Conservation (phyloP, 257 asterid genomes). For the Solanum infundibuliforme region DNA sequence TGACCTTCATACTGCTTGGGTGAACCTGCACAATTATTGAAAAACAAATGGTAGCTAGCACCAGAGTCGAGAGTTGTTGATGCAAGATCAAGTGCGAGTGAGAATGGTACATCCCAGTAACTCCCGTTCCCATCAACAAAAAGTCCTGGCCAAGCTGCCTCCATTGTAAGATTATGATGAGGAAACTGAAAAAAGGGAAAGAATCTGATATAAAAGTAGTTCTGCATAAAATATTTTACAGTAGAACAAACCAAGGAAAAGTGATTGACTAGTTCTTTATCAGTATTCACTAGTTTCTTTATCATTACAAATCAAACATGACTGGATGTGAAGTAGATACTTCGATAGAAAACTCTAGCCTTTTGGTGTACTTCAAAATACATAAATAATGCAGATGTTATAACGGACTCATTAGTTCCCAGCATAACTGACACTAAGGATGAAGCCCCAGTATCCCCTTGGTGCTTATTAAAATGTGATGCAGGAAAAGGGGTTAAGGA, state of each 20-base stretch:
- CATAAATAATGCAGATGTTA: background rate
- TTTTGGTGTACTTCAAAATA: background rate
- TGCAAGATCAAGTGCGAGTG: constrained; percentile 55
- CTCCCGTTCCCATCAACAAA: constrained; percentile 53
- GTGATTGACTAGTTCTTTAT: background rate
- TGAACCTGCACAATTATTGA: constrained; percentile 45
- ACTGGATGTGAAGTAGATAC: background rate
- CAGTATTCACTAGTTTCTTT: background rate
- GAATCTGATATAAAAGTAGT: background rate
- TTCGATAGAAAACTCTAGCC: background rate
- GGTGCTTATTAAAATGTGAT: background rate
- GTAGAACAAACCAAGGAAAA: background rate
- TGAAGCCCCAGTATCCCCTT: background rate
- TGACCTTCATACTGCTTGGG: constrained; percentile 35
- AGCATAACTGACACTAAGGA: background rate
- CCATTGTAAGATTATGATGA: constrained; percentile 49
- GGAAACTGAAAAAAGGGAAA: constrained; percentile 42
- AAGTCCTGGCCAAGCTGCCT: constrained; percentile 68
- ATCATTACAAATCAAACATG: background rate
- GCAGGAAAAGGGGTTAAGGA: background rate
- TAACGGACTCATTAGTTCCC: background rate
- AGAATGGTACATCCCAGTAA: constrained; percentile 75
- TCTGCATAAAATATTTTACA: background rate
- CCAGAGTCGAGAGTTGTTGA: constrained; percentile 50
- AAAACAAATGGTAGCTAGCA: constrained; percentile 46